Evolutionary conservation across 371 early-diverging fungal species (phyloP), one percentile per base, ranked within the genome.

Genomic region (Lichtheimia hyalospora): DNA sequence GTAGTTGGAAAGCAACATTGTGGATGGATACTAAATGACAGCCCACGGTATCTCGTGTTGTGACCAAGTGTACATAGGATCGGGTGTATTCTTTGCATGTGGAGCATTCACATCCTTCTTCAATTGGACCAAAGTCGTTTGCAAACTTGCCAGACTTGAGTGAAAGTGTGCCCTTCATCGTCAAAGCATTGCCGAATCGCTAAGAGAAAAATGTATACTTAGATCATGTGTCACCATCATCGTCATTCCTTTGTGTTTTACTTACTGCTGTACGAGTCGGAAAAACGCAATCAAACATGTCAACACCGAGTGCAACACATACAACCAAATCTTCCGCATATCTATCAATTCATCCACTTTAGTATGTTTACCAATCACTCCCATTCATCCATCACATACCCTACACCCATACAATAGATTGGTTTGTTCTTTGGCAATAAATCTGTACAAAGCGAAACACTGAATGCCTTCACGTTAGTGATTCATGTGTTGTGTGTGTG

Each of bases 241-340:
- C 34, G 34, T 34, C 34, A 34, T 34, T 34, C 34, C 34, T 25
- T 18, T 10, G 10, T 8, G 34, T n/a, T 21, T 21, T 23, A 40
- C 78, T 70, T 81, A 86, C 86, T 0, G 97, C 97, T 15, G 97
- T 98, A 54, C 98, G 84, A 10, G 98, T 97, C 18, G 98, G 98
- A 72, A 92, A 98, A 5, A 98, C 98, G 75, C 98, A 98, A 71
- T 98, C 98, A 69, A 89, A 94, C 97, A 96, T 97, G 72, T 97
- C 97, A 23, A 93, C 92, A 54, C 98, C 98, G 51, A 98, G 77
- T 24, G 96, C 95, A 39, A 90, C 85, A 79, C 95, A 95, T 1
- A 98, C 92, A 6, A 97, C 92, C 65, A 97, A 70, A 75, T 97
- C 96, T 62, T 92, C 94, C 4, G 96, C 95, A 67, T 97, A 97